Evolutionary conservation across 176 grass and related monocot genomes (phyloP), one percentile per base, ranked within the genome.

Genomic region (Elaeis guineensis): DNA sequence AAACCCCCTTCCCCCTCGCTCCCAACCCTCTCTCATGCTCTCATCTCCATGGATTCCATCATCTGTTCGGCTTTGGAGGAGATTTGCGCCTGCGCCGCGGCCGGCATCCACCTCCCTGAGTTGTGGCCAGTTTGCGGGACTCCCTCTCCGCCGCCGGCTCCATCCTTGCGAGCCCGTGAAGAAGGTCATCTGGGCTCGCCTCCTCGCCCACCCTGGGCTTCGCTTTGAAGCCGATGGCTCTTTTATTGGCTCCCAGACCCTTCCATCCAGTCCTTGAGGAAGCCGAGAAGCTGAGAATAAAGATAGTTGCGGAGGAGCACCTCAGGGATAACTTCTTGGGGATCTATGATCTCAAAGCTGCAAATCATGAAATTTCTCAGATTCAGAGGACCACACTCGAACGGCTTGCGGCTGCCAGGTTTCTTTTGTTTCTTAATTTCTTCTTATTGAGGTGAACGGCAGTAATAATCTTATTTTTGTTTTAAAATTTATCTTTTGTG

Each of bases 261-360:
- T 1, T 74, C 66, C 54, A 74, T 76, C 70, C 71, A 63, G 58
- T 75, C 83, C 50, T 44, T 85, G 84, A 76, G 24, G 87, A 78
- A 56, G 83, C 87, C 5, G 87, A 97, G 44, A 72, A 65, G 66
- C 66, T 70, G 25, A 75, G 55, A 18, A 17, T 80, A 65, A 83
- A 75, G 76, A 58, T 97, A 25, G 65, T 91, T 26, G 67, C 79
- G 11, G 77, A 78, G 62, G 60, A 81, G n/a, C 59, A 55, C 54
- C 62, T 90, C 57, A 80, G 87, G 78, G 84, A 91, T 61, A 85
- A 64, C 76, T 97, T 89, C 62, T 75, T 97, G 19, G 93, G 93
- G 69, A 65, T 97, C 66, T 92, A 91, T 54, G 84, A 97, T 62
- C 81, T 81, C 18, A 85, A 78, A 65, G 79, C 77, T 39, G 78